phyloP scores from a whole-genome alignment of 257 asterid genomes.

The Nicotiana knightiana region DNA sequence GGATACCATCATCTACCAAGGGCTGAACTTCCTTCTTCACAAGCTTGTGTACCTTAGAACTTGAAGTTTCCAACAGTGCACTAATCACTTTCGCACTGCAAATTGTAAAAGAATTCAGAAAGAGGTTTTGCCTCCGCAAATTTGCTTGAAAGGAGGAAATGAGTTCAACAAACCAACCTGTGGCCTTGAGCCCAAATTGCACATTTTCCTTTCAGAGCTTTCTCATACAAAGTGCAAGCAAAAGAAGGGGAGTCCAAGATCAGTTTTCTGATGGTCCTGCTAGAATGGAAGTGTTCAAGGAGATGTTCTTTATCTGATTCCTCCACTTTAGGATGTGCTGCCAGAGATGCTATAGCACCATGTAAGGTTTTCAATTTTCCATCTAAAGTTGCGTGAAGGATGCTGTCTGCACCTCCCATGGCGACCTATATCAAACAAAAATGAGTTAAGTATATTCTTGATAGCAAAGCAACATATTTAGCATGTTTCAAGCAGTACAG shows the following conservation, averaged over 20 bases:
- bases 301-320: conserved; percentile 55
- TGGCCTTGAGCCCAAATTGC: conserved; percentile 71
- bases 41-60: conserved; percentile 35
- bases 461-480: not conserved
- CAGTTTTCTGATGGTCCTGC: conserved; percentile 71
- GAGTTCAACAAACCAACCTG: conserved; percentile 39
- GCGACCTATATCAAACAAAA: conserved; percentile 46
- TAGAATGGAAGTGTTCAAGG: conserved; percentile 72
- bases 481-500: not conserved
- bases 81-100: conserved; percentile 55
- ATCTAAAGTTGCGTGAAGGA: conserved; percentile 55
- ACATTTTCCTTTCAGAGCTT: conserved; percentile 68
- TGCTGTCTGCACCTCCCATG: conserved; percentile 61
- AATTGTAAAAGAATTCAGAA: conserved; percentile 4
- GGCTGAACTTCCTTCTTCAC: conserved; percentile 68
- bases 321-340: conserved; percentile 51
- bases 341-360: conserved; percentile 59
- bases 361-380: conserved; percentile 48
- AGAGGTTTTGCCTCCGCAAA: not conserved
- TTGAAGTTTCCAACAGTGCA: conserved; percentile 58
- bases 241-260: conserved; percentile 71
- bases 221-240: conserved; percentile 69
- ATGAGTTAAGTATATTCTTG: not conserved
- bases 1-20: conserved; percentile 49
- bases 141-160: not conserved